Evolutionary conservation across 2,329 filamentous ascomycete genomes (phyloP).

Genomic region (Hyphodiscus sp.): DNA sequence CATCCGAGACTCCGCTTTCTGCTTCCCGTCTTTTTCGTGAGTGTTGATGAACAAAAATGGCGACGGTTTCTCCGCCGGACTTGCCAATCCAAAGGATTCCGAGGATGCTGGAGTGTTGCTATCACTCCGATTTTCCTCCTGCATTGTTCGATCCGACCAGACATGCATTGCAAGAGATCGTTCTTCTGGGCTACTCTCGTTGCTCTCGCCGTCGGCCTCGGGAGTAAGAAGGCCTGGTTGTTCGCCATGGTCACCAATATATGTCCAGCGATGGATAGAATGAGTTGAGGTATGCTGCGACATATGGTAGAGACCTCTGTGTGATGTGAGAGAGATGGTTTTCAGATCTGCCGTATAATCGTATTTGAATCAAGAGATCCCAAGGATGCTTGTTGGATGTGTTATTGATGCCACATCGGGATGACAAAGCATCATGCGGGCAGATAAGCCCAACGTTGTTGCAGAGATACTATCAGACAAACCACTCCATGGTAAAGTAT

Average conservation of each 20-base stretch:
- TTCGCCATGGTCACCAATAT: background rate
- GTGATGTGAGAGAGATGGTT: background rate
- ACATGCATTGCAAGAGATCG: background rate
- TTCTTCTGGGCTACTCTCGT: background rate
- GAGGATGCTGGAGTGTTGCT: background rate
- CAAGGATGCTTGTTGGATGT: no score
- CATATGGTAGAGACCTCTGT: background rate
- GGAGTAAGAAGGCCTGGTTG: background rate
- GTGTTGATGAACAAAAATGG: background rate
- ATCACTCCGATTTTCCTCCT: background rate
- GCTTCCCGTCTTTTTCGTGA: background rate
- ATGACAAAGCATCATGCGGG: background rate
- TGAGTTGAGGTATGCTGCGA: background rate
- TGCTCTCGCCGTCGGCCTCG: background rate
- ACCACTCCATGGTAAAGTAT: no score
- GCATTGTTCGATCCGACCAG: background rate
- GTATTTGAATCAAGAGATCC: no score
- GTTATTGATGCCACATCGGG: background rate
- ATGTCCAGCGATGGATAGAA: background rate
- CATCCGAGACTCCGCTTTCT: background rate
- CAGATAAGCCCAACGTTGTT: background rate
- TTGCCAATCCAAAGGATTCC: background rate
- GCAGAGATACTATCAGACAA: no score
- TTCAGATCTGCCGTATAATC: background rate
- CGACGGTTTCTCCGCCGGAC: background rate